Percentiles rank a stretch among this genome's conserved stretches.
Conservation (phyloP, 495 filamentous ascomycete genomes). For the Tuber microsphaerosporum region DNA sequence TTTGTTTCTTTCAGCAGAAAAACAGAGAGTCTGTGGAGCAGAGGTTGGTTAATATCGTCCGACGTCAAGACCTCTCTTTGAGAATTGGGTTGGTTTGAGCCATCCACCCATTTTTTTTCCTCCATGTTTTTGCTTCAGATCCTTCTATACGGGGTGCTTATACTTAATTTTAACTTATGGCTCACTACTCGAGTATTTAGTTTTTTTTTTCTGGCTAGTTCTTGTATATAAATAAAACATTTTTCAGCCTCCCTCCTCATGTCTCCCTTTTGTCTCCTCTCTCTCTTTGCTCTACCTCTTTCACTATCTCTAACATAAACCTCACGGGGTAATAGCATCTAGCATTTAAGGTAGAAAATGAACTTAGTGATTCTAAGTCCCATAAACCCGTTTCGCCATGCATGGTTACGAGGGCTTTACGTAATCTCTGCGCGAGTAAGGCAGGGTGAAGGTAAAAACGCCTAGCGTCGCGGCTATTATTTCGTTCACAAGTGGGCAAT, state of each 20-base stretch:
- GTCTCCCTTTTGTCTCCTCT: neutral
- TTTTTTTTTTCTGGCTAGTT: neutral
- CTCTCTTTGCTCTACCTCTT: neutral
- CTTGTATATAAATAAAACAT: neutral
- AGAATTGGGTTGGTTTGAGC: neutral
- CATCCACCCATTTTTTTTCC: neutral
- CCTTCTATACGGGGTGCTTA: neutral
- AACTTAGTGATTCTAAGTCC: neutral
- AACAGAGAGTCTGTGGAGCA: neutral
- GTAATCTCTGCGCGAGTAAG: neutral
- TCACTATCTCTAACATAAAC: neutral
- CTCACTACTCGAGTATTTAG: neutral
- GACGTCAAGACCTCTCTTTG: neutral
- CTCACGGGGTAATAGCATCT: neutral
- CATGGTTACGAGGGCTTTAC: neutral
- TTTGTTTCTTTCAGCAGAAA: neutral
- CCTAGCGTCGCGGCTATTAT: neutral
- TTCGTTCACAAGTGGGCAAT: neutral
- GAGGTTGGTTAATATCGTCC: neutral
- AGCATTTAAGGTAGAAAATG: neutral
- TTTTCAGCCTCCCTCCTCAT: neutral
- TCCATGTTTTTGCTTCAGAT: neutral
- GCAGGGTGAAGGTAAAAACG: neutral
- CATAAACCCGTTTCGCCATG: neutral
- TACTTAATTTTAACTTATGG: neutral